Percentiles rank a stretch among this genome's conserved stretches.
Evolutionary conservation across 2,329 filamentous ascomycete genomes (phyloP).

Genomic region (Beauveria bassiana): DNA sequence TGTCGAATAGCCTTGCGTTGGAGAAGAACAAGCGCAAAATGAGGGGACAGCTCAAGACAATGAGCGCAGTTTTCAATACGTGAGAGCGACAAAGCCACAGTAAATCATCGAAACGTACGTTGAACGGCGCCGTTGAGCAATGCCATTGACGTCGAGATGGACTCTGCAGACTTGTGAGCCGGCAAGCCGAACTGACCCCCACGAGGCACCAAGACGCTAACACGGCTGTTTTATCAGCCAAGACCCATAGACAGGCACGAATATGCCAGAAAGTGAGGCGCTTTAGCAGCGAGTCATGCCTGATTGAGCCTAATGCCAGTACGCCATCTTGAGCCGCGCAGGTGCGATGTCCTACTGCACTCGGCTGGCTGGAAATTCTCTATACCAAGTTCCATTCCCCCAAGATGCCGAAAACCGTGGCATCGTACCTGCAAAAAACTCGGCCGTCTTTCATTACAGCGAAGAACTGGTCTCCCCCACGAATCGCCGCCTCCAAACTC

Average conservation of each 20-base stretch:
- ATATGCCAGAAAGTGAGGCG: slow-evolving; percentile 1
- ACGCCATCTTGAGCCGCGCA: background rate
- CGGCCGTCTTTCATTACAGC: background rate
- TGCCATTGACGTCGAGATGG: background rate
- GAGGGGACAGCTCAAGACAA: background rate
- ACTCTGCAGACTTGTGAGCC: background rate
- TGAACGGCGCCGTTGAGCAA: too few relatives aligned
- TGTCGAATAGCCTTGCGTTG: background rate
- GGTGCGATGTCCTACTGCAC: background rate
- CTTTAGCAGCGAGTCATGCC: slow-evolving; percentile 7
- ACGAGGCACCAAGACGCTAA: background rate
- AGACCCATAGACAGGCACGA: slow-evolving; percentile 1
- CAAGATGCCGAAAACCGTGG: background rate
- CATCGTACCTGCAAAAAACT: background rate
- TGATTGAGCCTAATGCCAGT: background rate
- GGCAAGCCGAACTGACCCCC: background rate
- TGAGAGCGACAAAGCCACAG: background rate
- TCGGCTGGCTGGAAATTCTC: background rate
- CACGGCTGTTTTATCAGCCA: background rate
- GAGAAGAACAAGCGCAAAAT: background rate
- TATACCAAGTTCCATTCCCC: background rate
- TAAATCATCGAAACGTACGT: too few relatives aligned
- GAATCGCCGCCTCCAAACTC: background rate
- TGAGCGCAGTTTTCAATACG: too few relatives aligned
- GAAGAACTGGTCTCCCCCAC: background rate